These are phyloP conservation scores for Diutina catenulata DNA, from an alignment of 1,139 yeast species.

Conservation along the genomic window DNA sequence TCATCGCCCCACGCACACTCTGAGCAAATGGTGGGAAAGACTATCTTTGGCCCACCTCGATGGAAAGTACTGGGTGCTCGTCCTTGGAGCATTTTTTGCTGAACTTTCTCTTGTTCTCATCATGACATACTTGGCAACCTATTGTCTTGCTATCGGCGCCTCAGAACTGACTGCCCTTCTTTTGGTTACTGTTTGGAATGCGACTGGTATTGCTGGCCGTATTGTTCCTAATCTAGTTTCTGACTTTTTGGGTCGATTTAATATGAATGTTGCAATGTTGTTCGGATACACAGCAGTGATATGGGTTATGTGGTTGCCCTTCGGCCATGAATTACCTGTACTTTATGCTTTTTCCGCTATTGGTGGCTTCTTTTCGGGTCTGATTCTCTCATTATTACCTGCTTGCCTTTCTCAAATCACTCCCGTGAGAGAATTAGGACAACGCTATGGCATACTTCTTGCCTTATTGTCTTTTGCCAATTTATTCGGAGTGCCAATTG, in stretches of 20 bases:
- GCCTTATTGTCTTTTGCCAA: slow-evolving; percentile 32
- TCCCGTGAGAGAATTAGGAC: slow-evolving; percentile 37
- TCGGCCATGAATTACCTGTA: slow-evolving; percentile 29
- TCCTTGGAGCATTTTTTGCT: slow-evolving; percentile 28
- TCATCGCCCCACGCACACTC: slow-evolving; percentile 3
- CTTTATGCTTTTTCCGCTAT: slow-evolving; percentile 35
- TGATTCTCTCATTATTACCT: slow-evolving; percentile 36
- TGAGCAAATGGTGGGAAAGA: slow-evolving; percentile 4
- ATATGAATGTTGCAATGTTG: slow-evolving; percentile 35
- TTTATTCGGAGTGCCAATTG: slow-evolving; percentile 37
- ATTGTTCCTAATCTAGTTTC: slow-evolving; percentile 47
- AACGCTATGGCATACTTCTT: slow-evolving; percentile 35
- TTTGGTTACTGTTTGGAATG: slow-evolving; percentile 45
- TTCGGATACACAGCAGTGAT: slow-evolving; percentile 27
- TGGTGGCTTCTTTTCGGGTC: slow-evolving; percentile 43
- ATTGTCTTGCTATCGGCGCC: slow-evolving; percentile 41
- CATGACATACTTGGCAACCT: slow-evolving; percentile 43
- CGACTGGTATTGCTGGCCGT: slow-evolving; percentile 48
- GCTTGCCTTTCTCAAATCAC: slow-evolving; percentile 40
- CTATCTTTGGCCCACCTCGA: not conserved
- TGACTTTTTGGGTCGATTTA: slow-evolving; percentile 43
- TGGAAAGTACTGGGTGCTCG: slow-evolving; percentile 10
- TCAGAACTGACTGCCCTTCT: slow-evolving; percentile 39
- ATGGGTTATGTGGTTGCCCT: slow-evolving; percentile 41
- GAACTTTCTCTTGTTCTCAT: slow-evolving; percentile 46